Percentiles rank a stretch among this genome's conserved stretches.
Evolutionary conservation across 805 yeast genomes (phyloP).

Genomic region (Metschnikowia kunwiensis): DNA sequence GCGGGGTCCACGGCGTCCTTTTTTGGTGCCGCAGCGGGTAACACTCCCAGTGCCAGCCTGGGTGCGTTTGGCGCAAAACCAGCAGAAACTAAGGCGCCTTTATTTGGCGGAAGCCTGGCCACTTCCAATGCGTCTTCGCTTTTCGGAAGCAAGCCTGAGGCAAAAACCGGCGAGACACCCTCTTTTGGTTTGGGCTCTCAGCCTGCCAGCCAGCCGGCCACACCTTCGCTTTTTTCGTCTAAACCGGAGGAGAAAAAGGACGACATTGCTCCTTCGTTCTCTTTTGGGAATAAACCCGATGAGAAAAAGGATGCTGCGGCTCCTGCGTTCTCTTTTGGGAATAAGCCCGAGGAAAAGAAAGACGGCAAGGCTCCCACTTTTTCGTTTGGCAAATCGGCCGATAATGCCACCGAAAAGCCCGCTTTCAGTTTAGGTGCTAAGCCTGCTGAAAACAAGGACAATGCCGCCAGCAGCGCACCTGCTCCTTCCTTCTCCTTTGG

Average conservation of each 20-base stretch:
- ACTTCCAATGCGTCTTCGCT: slow-evolving; percentile 4
- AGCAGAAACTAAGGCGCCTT: slow-evolving; percentile 14
- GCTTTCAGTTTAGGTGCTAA: slow-evolving; percentile 26
- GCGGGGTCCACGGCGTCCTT: slow-evolving; percentile 1
- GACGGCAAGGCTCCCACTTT: slow-evolving; percentile 15
- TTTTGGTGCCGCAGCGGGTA: slow-evolving; percentile 3
- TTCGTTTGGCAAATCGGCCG: slow-evolving; percentile 22
- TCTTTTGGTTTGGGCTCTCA: slow-evolving; percentile 23
- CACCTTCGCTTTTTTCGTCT: slow-evolving; percentile 20
- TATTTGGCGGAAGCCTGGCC: slow-evolving; percentile 11
- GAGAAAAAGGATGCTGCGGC: slow-evolving; percentile 14
- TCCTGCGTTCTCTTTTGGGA: slow-evolving; percentile 22
- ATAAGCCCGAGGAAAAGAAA: slow-evolving; percentile 15
- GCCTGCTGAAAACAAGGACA: slow-evolving; percentile 11
- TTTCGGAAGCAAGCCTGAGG: slow-evolving; percentile 14
- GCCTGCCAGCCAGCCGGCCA: slow-evolving; percentile 18
- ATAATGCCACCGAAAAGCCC: slow-evolving; percentile 5
- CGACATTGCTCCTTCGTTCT: slow-evolving; percentile 10
- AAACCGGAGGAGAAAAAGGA: slow-evolving; percentile 15
- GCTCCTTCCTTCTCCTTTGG: slow-evolving; percentile 24
- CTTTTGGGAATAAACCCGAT: slow-evolving; percentile 25
- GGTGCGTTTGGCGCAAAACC: slow-evolving; percentile 17
- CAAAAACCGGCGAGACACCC: slow-evolving; percentile 8
- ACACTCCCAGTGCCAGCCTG: slow-evolving; percentile 1
- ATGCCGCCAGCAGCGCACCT: slow-evolving; percentile 9